phyloP scores from a whole-genome alignment of 2,329 filamentous ascomycete species.

The Ceratocystis diversiconidia region DNA sequence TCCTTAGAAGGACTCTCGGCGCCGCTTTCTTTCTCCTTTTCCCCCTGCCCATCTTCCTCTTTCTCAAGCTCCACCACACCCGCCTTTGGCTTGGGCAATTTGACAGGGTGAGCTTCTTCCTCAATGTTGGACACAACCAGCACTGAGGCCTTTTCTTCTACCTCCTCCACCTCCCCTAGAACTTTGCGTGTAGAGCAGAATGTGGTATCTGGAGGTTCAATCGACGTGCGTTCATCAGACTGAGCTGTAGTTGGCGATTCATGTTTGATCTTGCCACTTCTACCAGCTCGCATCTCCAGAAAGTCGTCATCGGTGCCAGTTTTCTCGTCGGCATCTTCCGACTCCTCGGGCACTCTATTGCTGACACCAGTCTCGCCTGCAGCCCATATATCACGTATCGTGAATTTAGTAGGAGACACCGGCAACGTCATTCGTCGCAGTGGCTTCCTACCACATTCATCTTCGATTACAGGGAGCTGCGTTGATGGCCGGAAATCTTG shows the following conservation, averaged over 20 bases:
- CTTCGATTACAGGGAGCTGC: conserved; percentile 15
- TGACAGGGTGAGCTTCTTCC: not conserved
- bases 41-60: not conserved
- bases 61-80: not conserved
- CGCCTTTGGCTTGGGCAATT: not conserved
- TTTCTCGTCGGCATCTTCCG: conserved; percentile 9
- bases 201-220: not conserved
- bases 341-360: not conserved
- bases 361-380: conserved; percentile 9
- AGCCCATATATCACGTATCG: conserved; percentile 16
- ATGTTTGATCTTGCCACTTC: not conserved
- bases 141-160: conserved; percentile 11
- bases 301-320: conserved; percentile 9
- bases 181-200: conserved; percentile 8
- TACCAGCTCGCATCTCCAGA: conserved; percentile 14
- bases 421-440: conserved; percentile 17
- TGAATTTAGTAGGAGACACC: conserved; percentile 15
- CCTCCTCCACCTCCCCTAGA: conserved; percentile 2
- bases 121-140: not conserved
- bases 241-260: not conserved
- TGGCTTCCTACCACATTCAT: conserved; percentile 16
- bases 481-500: conserved; percentile 2
- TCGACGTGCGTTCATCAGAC: not conserved
- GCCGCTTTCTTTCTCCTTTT: not conserved
- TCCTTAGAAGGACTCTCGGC: conserved; percentile 1